phyloP scores from a whole-genome alignment of 305 asterid genomes.

The Plantago coronopus region DNA sequence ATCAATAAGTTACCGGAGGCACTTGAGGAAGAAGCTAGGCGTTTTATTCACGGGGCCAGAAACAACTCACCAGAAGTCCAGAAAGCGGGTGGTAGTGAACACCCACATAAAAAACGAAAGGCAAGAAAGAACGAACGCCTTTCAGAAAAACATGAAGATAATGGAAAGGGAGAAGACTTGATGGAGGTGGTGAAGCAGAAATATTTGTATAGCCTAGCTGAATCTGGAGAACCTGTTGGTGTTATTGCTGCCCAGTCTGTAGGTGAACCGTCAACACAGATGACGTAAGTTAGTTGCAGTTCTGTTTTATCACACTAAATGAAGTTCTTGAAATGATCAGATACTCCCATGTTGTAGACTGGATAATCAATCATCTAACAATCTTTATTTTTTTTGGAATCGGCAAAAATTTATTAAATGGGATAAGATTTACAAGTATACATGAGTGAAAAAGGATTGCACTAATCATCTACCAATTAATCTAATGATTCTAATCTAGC shows the following conservation, averaged over 20 bases:
- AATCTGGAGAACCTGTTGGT: conserved; percentile 95
- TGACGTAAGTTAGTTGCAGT: conserved; percentile 72
- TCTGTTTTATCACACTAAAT: conserved; percentile 17
- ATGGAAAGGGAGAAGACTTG: conserved; percentile 36
- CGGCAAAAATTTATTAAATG: too few relatives aligned
- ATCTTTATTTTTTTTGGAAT: too few relatives aligned
- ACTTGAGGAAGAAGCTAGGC: conserved; percentile 59
- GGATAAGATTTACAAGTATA: too few relatives aligned
- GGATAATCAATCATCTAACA: neutral
- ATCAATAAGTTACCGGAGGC: conserved; percentile 73
- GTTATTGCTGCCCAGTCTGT: conserved; percentile 97
- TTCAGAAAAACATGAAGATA: conserved; percentile 25
- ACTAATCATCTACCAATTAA: neutral
- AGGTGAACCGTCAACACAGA: conserved; percentile 99
- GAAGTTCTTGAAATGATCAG: conserved; percentile 10
- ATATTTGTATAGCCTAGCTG: conserved; percentile 84
- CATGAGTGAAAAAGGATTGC: too few relatives aligned
- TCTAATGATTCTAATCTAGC: conserved; percentile 13
- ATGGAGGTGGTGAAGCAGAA: conserved; percentile 71
- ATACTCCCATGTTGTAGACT: conserved; percentile 5
- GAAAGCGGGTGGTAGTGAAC: conserved; percentile 22
- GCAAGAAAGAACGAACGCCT: conserved; percentile 28
- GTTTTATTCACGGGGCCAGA: conserved; percentile 32
- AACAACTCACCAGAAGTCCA: conserved; percentile 27
- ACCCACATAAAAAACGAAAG: conserved; percentile 27